Evolutionary conservation across 78 protist genomes (phyloP).

Genomic region (Guillardia theta): DNA sequence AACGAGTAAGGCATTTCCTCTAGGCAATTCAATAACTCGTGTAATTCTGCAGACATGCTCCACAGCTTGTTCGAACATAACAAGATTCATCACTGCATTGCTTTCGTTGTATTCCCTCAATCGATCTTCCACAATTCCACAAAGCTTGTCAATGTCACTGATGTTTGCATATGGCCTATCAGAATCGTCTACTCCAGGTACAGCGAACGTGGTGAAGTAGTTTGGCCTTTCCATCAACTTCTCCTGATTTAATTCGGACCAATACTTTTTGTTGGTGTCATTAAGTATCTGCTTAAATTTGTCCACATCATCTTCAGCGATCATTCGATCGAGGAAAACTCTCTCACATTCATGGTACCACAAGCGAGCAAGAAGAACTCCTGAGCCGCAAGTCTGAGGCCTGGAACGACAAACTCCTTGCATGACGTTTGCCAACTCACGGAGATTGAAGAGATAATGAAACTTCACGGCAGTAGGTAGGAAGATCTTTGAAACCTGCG

Average conservation of each 20-base stretch:
- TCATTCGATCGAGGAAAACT: slow-evolving; percentile 64
- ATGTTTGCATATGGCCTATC: slow-evolving; percentile 30
- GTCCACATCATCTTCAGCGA: slow-evolving; percentile 30
- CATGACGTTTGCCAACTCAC: slow-evolving; percentile 16
- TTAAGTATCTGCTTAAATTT: slow-evolving; percentile 11
- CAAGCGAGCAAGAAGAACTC: not conserved
- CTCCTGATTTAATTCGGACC: slow-evolving; percentile 35
- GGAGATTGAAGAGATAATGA: slow-evolving; percentile 89
- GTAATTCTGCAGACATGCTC: slow-evolving; percentile 66
- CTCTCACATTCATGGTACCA: slow-evolving; percentile 57
- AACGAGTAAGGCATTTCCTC: slow-evolving; percentile 71
- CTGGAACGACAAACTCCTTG: too few species aligned
- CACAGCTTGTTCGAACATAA: slow-evolving; percentile 76
- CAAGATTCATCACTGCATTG: slow-evolving; percentile 68
- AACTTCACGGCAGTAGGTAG: slow-evolving; percentile 83
- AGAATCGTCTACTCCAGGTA: not conserved
- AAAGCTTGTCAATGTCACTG: not conserved
- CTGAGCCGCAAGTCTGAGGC: not conserved
- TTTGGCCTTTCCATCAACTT: not conserved
- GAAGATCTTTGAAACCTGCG: slow-evolving; percentile 43
- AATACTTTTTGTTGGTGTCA: not conserved
- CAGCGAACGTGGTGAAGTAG: not conserved
- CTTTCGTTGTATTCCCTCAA: slow-evolving; percentile 66
- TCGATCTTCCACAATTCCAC: not conserved
- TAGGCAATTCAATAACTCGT: slow-evolving; percentile 56